Base-by-base conservation (phyloP, 2,329 filamentous ascomycete genomes). In the Nannizziopsis arthrosporioides region DNA sequence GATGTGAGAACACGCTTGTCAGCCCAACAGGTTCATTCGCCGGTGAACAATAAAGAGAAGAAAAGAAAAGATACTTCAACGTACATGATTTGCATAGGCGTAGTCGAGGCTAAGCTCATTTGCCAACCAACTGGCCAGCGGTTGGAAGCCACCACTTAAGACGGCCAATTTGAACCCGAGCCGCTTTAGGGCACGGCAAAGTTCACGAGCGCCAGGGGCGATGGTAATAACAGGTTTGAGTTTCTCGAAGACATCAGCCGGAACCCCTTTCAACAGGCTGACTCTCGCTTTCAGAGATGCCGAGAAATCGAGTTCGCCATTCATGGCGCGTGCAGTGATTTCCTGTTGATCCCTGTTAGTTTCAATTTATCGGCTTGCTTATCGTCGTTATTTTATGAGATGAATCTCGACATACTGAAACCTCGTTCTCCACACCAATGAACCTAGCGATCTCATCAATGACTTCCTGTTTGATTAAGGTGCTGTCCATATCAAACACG, bases 401-500 rank as follows among this genome's bases (percentile, higher is more conserved):
- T 27, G 22, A 27, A 27, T 2, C n/a, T 5, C 5, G 15, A 44
- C 58, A 31, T 62, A 72, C 80, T 8, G 87, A 84, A 35, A 98
- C 90, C 58, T 85, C 73, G 46, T 80, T 80, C 57, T 86, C 80
- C n/a, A 93, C 76, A 45, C 87, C 85, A 1, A 94, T 79, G 34
- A 84, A 84, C 47, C 84, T 81, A 3, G 92, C 92, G 49, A 98
- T 82, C 59, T 96, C 81, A 65, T 98, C 92, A 62, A 98, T 96
- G 52, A 95, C 89, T 70, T 98, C 92, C 65, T 98, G 89, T 47
- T 90, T 84, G 63, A 98, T 96, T 51, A 98, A 76, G 0, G 92
- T 98, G 65, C 84, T 92, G 70, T 98, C 92, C 92, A 98, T 98
- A 66, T 98, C 92, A 61, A 98, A 98, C 30, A 95, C 86, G 2